Conservation (phyloP, 2,329 filamentous ascomycete genomes). For the Microdochium trichocladiopsis region DNA sequence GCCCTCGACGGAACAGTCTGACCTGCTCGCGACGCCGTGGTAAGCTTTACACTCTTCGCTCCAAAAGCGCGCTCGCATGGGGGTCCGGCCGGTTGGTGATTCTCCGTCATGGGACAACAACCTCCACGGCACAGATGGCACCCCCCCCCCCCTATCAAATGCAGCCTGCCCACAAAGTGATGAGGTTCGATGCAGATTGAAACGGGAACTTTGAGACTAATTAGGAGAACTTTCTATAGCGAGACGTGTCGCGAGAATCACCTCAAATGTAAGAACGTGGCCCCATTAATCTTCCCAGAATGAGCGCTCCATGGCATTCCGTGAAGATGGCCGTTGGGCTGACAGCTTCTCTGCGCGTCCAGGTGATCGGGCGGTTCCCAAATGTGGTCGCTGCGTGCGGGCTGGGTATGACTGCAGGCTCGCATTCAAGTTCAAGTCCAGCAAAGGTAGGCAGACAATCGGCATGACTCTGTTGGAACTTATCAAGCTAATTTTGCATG, state of each 20-base stretch:
- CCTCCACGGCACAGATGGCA: no score
- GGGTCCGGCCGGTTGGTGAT: no score
- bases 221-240: slow-evolving; percentile 16
- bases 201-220: no score
- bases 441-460: slow-evolving; percentile 14
- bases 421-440: slow-evolving; percentile 24
- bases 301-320: slow-evolving; percentile 5
- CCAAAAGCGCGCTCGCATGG: background rate
- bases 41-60: slow-evolving; percentile 7
- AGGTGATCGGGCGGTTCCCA: slow-evolving; percentile 30
- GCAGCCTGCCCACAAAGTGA: no score
- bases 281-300: background rate
- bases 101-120: no score
- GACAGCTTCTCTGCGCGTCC: background rate
- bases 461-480: no score
- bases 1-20: slow-evolving; percentile 20
- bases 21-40: slow-evolving; percentile 24
- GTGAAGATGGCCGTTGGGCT: slow-evolving; percentile 8
- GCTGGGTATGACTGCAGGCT: slow-evolving; percentile 23
- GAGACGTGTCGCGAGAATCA: slow-evolving; percentile 40
- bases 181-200: no score
- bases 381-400: slow-evolving; percentile 20
- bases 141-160: no score
- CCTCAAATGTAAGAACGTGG: slow-evolving; percentile 30
- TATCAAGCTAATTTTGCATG: background rate